phyloP scores from a whole-genome alignment of 1,284 basidiomycete genomes.

The Anthracocystis panici-leucophaei region DNA sequence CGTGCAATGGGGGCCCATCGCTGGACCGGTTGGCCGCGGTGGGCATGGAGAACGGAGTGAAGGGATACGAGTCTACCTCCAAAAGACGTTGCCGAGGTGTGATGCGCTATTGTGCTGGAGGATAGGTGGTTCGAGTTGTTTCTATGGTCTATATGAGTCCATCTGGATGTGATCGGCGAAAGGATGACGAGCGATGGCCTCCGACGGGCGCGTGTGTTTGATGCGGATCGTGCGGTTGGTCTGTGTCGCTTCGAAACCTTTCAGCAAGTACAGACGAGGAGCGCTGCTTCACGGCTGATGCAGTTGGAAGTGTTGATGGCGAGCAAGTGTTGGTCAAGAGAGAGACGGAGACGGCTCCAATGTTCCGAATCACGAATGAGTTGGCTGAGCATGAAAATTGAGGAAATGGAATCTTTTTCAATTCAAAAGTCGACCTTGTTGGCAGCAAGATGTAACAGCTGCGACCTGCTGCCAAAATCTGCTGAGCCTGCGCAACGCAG shows the following conservation, averaged over 20 bases:
- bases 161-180: too few relatives aligned
- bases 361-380: neutral
- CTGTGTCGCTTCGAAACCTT: neutral
- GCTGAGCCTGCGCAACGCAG: neutral
- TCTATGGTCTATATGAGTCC: too few relatives aligned
- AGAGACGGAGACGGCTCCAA: neutral
- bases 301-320: neutral
- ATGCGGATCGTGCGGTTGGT: neutral
- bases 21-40: slow-evolving; percentile 47
- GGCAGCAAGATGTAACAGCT: neutral
- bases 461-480: too few relatives aligned
- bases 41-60: slow-evolving; percentile 26
- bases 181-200: too few relatives aligned
- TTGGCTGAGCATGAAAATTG: slow-evolving; percentile 10
- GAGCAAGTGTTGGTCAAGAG: neutral
- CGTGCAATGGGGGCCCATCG: slow-evolving; percentile 40
- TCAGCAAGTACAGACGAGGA: too few relatives aligned
- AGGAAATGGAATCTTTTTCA: neutral
- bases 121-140: neutral
- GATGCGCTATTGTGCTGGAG: neutral
- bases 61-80: slow-evolving; percentile 9
- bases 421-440: neutral
- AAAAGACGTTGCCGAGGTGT: neutral
- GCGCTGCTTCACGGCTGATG: neutral
- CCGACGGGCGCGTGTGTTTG: neutral